These are phyloP conservation scores for Rhododendron henanense DNA, from an alignment of 148 eudicot species.

Conservation along the genomic window DNA sequence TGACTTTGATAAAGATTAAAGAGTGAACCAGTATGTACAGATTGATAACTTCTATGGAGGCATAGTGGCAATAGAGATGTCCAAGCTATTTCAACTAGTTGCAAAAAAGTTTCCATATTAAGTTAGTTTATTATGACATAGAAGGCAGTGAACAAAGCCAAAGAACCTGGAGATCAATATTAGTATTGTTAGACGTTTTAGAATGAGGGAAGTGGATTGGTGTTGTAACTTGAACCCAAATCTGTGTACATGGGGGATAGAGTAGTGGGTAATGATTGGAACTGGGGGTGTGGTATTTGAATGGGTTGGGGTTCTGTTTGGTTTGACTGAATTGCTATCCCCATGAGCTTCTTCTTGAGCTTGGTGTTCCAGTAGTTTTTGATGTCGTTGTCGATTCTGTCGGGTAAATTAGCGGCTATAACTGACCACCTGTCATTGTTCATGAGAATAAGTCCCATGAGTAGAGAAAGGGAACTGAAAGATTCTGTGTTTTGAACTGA, in stretches of 20 bases:
- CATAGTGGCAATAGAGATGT: too few relatives aligned
- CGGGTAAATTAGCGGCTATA: constrained; percentile 48
- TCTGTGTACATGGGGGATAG: constrained; percentile 7
- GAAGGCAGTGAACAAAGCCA: too few relatives aligned
- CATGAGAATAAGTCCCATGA: constrained; percentile 1
- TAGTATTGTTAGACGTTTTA: too few relatives aligned
- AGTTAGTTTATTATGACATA: too few relatives aligned
- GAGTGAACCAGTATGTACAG: too few relatives aligned
- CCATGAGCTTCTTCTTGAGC: constrained; percentile 46
- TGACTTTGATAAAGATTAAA: too few relatives aligned
- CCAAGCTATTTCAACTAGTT: too few relatives aligned
- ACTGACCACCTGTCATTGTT: constrained; percentile 45
- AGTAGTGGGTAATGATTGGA: not conserved
- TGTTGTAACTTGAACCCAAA: constrained; percentile 16
- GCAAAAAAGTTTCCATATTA: too few relatives aligned
- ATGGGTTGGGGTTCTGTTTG: constrained; percentile 12
- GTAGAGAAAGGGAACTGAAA: not conserved
- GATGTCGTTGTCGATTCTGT: constrained; percentile 52
- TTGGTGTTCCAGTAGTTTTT: constrained; percentile 64
- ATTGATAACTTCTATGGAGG: too few relatives aligned
- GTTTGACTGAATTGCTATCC: constrained; percentile 12
- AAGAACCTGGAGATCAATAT: too few relatives aligned
- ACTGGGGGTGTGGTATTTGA: constrained; percentile 2
- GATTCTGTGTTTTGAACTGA: not conserved
- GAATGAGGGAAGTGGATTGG: not conserved